Percentiles rank a stretch among this genome's conserved stretches.
phyloP scores from a whole-genome alignment of 2,329 filamentous ascomycete genomes.

The Dissoconium aciculare region DNA sequence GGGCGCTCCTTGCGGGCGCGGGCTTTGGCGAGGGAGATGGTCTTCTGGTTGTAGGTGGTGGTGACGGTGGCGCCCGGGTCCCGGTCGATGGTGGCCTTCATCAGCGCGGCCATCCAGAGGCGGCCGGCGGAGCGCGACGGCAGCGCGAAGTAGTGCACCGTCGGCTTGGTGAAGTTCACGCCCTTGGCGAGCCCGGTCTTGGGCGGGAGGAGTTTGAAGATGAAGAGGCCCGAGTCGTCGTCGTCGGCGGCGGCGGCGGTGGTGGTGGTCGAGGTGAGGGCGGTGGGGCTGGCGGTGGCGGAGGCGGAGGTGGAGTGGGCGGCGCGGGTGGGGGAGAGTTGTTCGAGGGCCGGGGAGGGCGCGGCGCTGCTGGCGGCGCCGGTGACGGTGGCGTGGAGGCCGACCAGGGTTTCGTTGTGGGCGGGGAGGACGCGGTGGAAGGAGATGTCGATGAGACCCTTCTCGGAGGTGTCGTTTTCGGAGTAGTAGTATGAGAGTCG shows the following conservation, averaged over 20 bases:
- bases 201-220: conserved; percentile 93
- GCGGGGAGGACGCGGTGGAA: conserved; percentile 93
- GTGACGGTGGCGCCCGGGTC: conserved; percentile 61
- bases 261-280: conserved; percentile 24
- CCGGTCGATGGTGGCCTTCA: conserved; percentile 97
- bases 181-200: conserved; percentile 74
- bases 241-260: conserved; percentile 23
- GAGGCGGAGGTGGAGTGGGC: conserved; percentile 22
- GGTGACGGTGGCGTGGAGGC: conserved; percentile 80
- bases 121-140: conserved; percentile 78
- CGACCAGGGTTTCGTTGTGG: conserved; percentile 78
- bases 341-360: neutral
- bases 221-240: conserved; percentile 58
- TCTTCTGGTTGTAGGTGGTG: conserved; percentile 92
- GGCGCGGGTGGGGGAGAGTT: conserved; percentile 42
- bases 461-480: conserved; percentile 81
- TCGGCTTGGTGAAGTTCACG: conserved; percentile 94
- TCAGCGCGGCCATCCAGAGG: conserved; percentile 93
- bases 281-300: conserved; percentile 20
- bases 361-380: conserved; percentile 47
- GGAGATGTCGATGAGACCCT: conserved; percentile 92
- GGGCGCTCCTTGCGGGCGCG: conserved; percentile 76
- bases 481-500: conserved; percentile 93
- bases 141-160: conserved; percentile 93
- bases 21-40: conserved; percentile 81